phyloP scores from a whole-genome alignment of 495 filamentous ascomycete species.

The Trichoderma orchidacearum region DNA sequence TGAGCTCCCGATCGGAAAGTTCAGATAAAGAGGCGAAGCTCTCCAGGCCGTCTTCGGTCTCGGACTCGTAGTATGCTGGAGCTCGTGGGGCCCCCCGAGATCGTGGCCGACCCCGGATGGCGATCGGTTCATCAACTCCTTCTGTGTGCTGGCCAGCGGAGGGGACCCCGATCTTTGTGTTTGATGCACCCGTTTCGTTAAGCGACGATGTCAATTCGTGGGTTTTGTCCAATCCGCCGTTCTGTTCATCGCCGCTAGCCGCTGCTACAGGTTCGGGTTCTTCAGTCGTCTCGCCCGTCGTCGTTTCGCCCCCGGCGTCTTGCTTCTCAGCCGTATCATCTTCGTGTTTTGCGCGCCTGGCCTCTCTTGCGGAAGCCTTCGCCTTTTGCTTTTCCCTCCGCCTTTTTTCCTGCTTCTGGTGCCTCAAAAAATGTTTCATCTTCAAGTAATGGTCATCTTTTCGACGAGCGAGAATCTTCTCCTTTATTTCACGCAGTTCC shows the following conservation, averaged over 20 bases:
- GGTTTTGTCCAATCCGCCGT: constrained; percentile 5
- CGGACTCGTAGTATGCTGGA: constrained; percentile 13
- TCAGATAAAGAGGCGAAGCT: constrained; percentile 22
- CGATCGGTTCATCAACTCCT: not conserved
- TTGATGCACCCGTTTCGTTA: constrained; percentile 2
- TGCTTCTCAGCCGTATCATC: constrained; percentile 6
- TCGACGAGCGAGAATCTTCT: constrained; percentile 29
- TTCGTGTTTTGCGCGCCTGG: not conserved
- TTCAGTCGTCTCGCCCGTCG: no score
- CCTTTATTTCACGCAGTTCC: constrained; percentile 36
- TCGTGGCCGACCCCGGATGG: not conserved
- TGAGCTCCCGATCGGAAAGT: constrained; percentile 19
- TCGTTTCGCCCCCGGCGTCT: not conserved
- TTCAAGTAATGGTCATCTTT: constrained; percentile 12
- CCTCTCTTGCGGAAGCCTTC: not conserved
- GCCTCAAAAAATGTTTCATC: constrained; percentile 10
- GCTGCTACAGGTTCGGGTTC: no score
- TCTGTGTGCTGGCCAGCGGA: not conserved
- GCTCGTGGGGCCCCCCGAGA: constrained; percentile 9
- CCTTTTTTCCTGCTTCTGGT: constrained; percentile 13
- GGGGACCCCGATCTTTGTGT: not conserved
- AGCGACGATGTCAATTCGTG: not conserved
- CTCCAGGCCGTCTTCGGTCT: constrained; percentile 9
- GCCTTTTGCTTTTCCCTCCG: constrained; percentile 19
- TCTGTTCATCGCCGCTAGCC: no score